Base-by-base conservation (phyloP, 306 rosid genomes). In the Acmispon strigosus region DNA sequence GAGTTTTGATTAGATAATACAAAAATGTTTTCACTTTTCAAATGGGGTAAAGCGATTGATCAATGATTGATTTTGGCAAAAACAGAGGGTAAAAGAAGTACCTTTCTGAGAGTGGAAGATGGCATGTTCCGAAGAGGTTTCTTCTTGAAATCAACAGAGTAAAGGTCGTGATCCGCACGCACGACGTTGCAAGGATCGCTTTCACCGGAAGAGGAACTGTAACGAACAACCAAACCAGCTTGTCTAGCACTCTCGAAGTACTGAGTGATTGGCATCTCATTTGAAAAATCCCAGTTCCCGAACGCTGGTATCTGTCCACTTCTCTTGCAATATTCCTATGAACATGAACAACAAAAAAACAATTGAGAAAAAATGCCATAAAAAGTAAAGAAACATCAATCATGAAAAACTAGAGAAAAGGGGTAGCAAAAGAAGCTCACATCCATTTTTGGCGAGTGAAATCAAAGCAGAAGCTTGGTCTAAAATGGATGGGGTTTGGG, bases 231-330 rank as follows among this genome's bases (percentile, higher is more conserved):
- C 82, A 92, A 72, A 18, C 98, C 96, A 1, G 92, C 96, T 19
- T 93, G 97, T 41, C 96, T 86, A 0, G 98, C 92, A 18, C 82
- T 84, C 68, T 90, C 98, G 42, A 94, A 94, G 62, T 90, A 94
- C 82, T 94, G 97, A 60, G 96, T 94, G 64, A 94, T 94, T 48
- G 98, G 97, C 17, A 90, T 53, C 53, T 94, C 87, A 48, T 87
- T 89, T 0, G 95, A 84, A 37, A 80, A 83, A 45, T 94, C 98
- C 98, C 98, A 94, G 83, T 94, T 85, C 4, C 98, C 97, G 49
- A 94, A 94, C 43, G 92, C 89, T 12, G 98, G 97, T 58, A 94
- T 84, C 51, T 90, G 94, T 1, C 89, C 92, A 12, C 96, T 90
- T 70, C 86, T 86, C 78, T 75, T 90, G 36, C 52, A 81, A 17